Evolutionary conservation across 2,329 filamentous ascomycete genomes (phyloP).

Genomic region (Botrytis medusae): DNA sequence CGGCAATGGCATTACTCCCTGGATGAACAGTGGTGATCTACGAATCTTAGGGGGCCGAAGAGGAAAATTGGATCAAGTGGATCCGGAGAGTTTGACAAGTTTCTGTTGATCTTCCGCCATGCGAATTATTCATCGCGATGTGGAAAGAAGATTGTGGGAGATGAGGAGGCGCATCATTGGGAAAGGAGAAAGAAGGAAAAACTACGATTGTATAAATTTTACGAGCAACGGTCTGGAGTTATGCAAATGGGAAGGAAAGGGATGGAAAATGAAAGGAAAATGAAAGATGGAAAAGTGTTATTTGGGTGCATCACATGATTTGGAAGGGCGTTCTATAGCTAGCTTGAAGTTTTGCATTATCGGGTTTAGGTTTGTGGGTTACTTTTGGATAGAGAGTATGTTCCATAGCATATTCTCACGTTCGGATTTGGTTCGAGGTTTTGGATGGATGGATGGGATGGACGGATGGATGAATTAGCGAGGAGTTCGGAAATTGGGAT

Average conservation of each 20-base stretch:
- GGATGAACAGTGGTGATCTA: constrained; percentile 14
- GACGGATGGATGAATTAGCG: neutral
- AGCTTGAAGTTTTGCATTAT: neutral
- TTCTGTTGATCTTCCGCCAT: neutral
- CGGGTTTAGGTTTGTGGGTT: neutral
- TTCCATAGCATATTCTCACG: neutral
- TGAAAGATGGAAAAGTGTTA: neutral
- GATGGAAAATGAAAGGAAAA: neutral
- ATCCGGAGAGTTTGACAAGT: constrained; percentile 16
- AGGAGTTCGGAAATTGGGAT: neutral
- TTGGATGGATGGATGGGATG: neutral
- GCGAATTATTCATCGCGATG: neutral
- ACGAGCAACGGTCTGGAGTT: neutral
- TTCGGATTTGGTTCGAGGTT: neutral
- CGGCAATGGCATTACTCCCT: neutral
- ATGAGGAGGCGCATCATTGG: neutral
- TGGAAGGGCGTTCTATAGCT: neutral
- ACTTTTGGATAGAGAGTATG: neutral
- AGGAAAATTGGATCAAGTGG: constrained; percentile 12
- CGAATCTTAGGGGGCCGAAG: neutral
- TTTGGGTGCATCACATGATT: neutral
- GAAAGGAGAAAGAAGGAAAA: neutral
- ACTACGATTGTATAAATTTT: neutral
- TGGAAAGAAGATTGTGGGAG: neutral
- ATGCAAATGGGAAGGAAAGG: neutral